phyloP scores from a whole-genome alignment of 1,284 basidiomycete species.

The Ceratobasidium theobromae region DNA sequence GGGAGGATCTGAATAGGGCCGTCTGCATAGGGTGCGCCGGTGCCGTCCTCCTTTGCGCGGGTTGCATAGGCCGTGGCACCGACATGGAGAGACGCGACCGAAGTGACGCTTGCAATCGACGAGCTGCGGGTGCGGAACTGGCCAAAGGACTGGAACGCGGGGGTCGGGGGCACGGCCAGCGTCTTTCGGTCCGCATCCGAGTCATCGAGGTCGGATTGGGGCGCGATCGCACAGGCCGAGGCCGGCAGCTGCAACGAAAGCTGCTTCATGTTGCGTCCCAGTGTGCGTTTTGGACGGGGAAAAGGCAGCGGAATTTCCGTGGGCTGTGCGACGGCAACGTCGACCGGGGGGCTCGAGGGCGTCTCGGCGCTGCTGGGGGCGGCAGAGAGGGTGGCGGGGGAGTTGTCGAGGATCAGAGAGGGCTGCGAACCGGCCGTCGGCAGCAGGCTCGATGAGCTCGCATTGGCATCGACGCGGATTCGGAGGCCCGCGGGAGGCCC shows the following conservation, averaged over 20 bases:
- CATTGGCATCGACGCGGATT: background rate
- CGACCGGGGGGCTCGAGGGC: constrained; percentile 34
- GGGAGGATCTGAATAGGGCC: constrained; percentile 90
- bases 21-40: constrained; percentile 70
- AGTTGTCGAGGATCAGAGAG: constrained; percentile 12
- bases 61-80: constrained; percentile 48
- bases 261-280: constrained; percentile 71
- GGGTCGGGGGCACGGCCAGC: constrained; percentile 3
- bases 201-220: constrained; percentile 19
- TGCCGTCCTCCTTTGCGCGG: constrained; percentile 66
- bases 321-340: constrained; percentile 12
- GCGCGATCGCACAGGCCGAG: constrained; percentile 22
- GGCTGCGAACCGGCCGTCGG: constrained; percentile 11
- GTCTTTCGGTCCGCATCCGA: no score
- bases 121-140: constrained; percentile 38
- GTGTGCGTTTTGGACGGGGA: constrained; percentile 38
- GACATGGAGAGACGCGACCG: constrained; percentile 25
- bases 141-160: constrained; percentile 53
- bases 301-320: constrained; percentile 9
- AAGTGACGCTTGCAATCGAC: constrained; percentile 39
- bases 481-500: constrained; percentile 28
- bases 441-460: constrained; percentile 11
- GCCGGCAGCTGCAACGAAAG: constrained; percentile 63
- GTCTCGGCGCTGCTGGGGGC: constrained; percentile 32
- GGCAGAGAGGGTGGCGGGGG: constrained; percentile 22